Evolutionary conservation across 1,139 yeast genomes (phyloP).

Genomic region (Kodamaea derodonti): DNA sequence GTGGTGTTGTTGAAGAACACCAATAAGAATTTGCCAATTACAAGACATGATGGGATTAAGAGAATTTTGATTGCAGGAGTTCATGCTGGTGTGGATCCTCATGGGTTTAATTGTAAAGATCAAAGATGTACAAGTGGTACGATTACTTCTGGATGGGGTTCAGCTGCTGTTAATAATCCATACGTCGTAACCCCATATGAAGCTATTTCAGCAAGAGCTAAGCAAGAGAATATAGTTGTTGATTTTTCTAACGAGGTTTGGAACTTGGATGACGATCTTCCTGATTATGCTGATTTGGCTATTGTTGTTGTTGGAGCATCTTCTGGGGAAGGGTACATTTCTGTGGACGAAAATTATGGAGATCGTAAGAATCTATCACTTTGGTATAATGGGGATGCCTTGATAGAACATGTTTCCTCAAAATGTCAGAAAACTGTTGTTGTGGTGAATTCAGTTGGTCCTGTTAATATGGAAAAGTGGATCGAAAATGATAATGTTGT

Average conservation of each 20-base stretch:
- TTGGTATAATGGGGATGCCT: constrained; percentile 60
- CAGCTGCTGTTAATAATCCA: constrained; percentile 51
- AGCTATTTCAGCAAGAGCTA: constrained; percentile 44
- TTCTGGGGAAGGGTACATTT: constrained; percentile 59
- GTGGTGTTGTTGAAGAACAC: constrained; percentile 51
- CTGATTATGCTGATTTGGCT: constrained; percentile 50
- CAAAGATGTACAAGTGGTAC: constrained; percentile 30
- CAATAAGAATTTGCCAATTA: constrained; percentile 49
- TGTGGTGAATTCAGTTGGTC: constrained; percentile 56
- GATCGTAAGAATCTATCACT: constrained; percentile 53
- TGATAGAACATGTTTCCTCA: constrained; percentile 46
- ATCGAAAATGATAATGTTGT: constrained; percentile 55
- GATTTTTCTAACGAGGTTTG: constrained; percentile 42
- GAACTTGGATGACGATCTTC: constrained; percentile 42
- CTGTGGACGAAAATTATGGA: constrained; percentile 58
- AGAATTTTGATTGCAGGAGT: constrained; percentile 44
- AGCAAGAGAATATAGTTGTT: constrained; percentile 40
- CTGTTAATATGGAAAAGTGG: constrained; percentile 57
- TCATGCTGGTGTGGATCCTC: constrained; percentile 47
- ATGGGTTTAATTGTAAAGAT: constrained; percentile 49
- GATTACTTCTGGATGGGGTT: constrained; percentile 30
- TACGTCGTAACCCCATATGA: constrained; percentile 54
- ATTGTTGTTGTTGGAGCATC: constrained; percentile 49
- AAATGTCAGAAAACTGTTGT: constrained; percentile 53
- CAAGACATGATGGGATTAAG: constrained; percentile 37